A percentile compares a stretch with the other conserved stretches of the same genome.
These are phyloP conservation scores for Candida endomychidarum DNA, from an alignment of 805 yeast genomes.

Conservation along the genomic window DNA sequence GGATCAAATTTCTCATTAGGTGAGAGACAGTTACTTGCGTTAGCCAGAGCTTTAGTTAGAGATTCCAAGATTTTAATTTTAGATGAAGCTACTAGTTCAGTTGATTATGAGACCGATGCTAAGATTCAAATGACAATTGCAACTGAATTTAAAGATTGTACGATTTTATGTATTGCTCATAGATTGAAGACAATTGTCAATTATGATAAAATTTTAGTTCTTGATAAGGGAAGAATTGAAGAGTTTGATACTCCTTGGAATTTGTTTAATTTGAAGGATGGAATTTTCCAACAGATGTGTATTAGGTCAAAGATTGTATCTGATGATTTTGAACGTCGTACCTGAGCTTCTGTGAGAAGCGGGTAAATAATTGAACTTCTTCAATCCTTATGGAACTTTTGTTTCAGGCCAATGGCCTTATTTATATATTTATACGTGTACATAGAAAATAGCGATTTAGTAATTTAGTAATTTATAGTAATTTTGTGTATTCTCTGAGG, in stretches of 20 bases:
- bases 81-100: conserved; percentile 81
- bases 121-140: conserved; percentile 72
- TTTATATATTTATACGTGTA: too few species aligned
- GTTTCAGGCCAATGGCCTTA: too few species aligned
- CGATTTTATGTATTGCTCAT: conserved; percentile 87
- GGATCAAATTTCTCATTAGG: conserved; percentile 76
- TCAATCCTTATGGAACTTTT: too few species aligned
- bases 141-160: conserved; percentile 67
- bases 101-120: conserved; percentile 85
- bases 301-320: conserved; percentile 44
- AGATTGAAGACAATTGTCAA: conserved; percentile 71
- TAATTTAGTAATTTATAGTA: too few species aligned
- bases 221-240: conserved; percentile 75
- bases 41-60: conserved; percentile 81
- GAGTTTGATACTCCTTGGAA: conserved; percentile 78
- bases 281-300: conserved; percentile 74
- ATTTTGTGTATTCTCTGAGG: too few species aligned
- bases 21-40: conserved; percentile 73
- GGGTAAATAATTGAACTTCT: neutral
- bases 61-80: conserved; percentile 73
- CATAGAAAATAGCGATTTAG: too few species aligned
- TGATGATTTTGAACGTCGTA: conserved; percentile 43
- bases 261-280: conserved; percentile 50
- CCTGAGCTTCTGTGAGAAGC: too few species aligned
- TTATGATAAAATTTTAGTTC: conserved; percentile 75